Base-by-base conservation (phyloP, 306 rosid genomes). In the Cajanus cajan region DNA sequence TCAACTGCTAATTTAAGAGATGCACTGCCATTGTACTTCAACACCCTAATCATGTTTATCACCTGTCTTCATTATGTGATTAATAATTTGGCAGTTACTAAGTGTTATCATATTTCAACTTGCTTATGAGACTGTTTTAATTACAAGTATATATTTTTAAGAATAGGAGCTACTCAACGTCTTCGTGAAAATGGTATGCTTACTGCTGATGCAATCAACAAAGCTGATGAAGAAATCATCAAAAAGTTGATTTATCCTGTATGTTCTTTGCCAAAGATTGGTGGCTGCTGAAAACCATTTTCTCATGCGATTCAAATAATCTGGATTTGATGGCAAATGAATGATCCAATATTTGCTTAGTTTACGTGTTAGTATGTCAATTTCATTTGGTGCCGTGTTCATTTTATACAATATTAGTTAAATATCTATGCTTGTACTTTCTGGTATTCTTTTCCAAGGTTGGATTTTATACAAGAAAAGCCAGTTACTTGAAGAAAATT, bases 211-310 rank as follows among this genome's bases (percentile, higher is more conserved):
- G 87, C 92, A 68, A 85, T 94, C 72, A 88, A 86, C 87, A 89
- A 82, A 79, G 92, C 88, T 24, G 97, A 92, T 73, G 96, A 94
- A 88, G 92, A 85, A 86, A 88, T 84, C 70, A 83, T 92, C 73
- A 92, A 85, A 88, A 81, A 85, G 74, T 67, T 90, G 82, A 92
- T 94, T 67, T 94, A 94, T 85, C 98, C 96, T n/a, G 98, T 94
- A 92, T 74, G 85, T 78, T 82, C 19, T 83, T 62, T 15, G 45
- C 68, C 44, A n/a, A 31, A 34, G 68, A 33, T n/a, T 59, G 40
- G 22, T 71, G 40, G 67, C 71, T 69, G 13, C 28, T 13, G 77
- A 5, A 79, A 63, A 61, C 9, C 18, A 28, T 11, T 52, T 15
- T 51, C 55, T 52, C n/a, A 0, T 63, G 25, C 16, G 40, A 59